Evolutionary conservation across 305 asterid species (phyloP), one percentile per base, ranked within the genome.

Genomic region (Petunia hybrid): DNA sequence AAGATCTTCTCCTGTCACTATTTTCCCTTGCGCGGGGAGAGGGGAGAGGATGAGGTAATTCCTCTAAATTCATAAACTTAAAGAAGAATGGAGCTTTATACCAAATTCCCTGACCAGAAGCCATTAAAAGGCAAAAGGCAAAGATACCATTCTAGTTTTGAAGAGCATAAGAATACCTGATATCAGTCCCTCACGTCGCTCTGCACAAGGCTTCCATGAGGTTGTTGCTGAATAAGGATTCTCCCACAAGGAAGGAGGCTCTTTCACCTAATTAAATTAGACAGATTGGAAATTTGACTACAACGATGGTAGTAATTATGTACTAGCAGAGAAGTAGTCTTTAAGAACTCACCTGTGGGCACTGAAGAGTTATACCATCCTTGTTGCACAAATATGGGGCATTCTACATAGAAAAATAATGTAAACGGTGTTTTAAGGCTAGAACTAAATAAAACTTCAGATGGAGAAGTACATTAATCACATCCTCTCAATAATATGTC

Each of bases 131-230:
- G 45, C 13, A 73, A 51, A 48, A 73, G 78, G 45, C 13, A 73
- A 51, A 48, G 4, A 13, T 48, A 35, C 22, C 51, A 36, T 10
- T 51, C 38, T 64, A 82, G 46, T 53, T n/a, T 22, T 62, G 76
- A 74, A 43, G 64, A 74, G 79, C 48, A 74, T 53, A 74, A 42
- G 2, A 67, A 55, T 82, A 97, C 99, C 97, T 86, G 97, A 92
- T 74, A 89, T 75, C 82, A 89, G 78, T 78, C 92, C 98, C 82
- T 88, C 93, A 31, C 76, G 94, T 78, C 96, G 87, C 84, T 93
- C 97, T 31, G 98, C 95, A 86, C 99, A 96, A 78, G 98, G 89
- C 88, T 92, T 97, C 99, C 99, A 97, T 8, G 98, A 97, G 67
- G 97, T 96, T 76, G 98, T 94, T 75, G 98, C 97, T 48, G 99